Conservation (phyloP, 2,329 filamentous ascomycete species). For the Phoma sp. region DNA sequence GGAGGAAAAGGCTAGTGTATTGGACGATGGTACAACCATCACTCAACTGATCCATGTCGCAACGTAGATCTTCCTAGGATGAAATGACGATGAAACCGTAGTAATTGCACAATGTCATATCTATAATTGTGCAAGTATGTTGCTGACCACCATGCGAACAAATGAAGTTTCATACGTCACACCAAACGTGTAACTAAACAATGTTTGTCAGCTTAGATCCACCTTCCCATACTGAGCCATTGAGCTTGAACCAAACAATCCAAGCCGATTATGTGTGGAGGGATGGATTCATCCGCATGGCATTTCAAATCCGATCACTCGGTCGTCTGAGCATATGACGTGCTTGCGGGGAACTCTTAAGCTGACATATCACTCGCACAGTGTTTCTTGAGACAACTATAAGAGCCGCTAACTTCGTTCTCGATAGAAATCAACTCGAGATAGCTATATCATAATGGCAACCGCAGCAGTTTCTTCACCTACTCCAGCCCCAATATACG, state of each 20-base stretch:
- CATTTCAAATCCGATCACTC: slow-evolving; percentile 32
- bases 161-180: not conserved
- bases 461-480: slow-evolving; percentile 38
- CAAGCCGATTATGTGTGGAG: not conserved
- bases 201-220: not conserved
- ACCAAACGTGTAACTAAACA: not conserved
- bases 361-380: slow-evolving; percentile 32
- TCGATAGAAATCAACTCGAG: not conserved
- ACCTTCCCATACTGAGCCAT: not conserved
- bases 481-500: slow-evolving; percentile 25
- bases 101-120: slow-evolving; percentile 1
- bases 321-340: slow-evolving; percentile 29
- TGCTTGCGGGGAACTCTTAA: slow-evolving; percentile 43
- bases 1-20: no score
- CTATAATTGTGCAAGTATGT: not conserved
- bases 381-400: slow-evolving; percentile 3
- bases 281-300: not conserved
- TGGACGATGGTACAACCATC: not conserved
- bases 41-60: slow-evolving; percentile 60
- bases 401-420: not conserved
- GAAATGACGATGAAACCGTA: not conserved
- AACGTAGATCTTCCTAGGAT: not conserved
- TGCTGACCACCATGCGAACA: not conserved
- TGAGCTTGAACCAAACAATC: not conserved
- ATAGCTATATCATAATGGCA: slow-evolving; percentile 27